Evolutionary conservation across 768 basidiomycete species (phyloP), one percentile per base, ranked within the genome.

Genomic region (Pisolithus marmoratus): DNA sequence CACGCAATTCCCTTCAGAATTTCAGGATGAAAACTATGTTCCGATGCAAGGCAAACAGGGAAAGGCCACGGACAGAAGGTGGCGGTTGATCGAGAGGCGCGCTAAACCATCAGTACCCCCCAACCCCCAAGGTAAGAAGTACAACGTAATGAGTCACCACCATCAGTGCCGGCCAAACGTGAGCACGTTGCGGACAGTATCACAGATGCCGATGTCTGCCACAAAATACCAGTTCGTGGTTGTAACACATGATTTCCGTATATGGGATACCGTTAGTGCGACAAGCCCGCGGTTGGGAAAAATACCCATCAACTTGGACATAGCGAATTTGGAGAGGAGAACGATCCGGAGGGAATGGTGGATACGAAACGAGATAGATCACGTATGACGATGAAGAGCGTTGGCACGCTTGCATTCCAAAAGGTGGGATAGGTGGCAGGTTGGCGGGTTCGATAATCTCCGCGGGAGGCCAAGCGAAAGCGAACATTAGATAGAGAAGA

Each of bases 321-420:
- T 26, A 43, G 62, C 58, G 2, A 29, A 51, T 31, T 51, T 62
- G 2, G 58, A 63, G 41, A 54, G 44, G 37, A 67, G 5, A n/a
- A 48, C 1, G 57, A 56, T 22, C 63, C 62, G 54, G 59, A n/a
- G 60, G 3, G 54, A 57, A 40, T 73, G 71, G 71, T 70, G 70
- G 70, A 41, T 26, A 3, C 27, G 27, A 34, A 46, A 46, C 20
- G 31, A 46, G n/a, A 36, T 17, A 5, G 15, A 3, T 11, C 11
- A 9, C 2, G 29, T 11, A 31, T 31, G 29, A 29, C 8, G 29
- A 31, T 31, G 29, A 31, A 31, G 29, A 31, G 11, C 29, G 29
- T 31, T 31, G 9, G 29, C 29, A 11, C 9, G 29, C 29, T 11
- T 31, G 9, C 29, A 31, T 31, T 31, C 2, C 29, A 2, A 29